A percentile compares a stretch with the other conserved stretches of the same genome.
Evolutionary conservation across 805 yeast species (phyloP).

Genomic region (Candida nonsorbophila): DNA sequence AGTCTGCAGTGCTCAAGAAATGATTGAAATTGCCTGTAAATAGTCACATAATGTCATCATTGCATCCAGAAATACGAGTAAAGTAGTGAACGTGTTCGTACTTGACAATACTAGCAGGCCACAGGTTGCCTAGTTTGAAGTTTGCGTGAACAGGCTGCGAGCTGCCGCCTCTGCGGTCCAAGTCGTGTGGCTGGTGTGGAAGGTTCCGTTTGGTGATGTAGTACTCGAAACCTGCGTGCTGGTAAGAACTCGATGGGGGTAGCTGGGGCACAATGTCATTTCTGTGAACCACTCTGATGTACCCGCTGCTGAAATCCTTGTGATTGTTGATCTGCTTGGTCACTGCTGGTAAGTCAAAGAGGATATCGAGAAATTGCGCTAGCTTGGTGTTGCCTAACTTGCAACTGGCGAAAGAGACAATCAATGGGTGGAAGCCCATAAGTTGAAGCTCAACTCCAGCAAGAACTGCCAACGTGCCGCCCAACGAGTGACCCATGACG

Average conservation of each 20-base stretch:
- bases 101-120: constrained; percentile 18
- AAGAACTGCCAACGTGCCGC: constrained; percentile 64
- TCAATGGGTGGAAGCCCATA: constrained; percentile 49
- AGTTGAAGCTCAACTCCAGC: constrained; percentile 58
- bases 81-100: constrained; percentile 29
- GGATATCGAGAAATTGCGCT: constrained; percentile 45
- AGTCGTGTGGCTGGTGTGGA: constrained; percentile 27
- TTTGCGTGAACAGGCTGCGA: not conserved
- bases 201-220: constrained; percentile 32
- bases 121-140: constrained; percentile 5
- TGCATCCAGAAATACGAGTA: constrained; percentile 25
- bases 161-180: constrained; percentile 9
- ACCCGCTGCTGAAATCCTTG: constrained; percentile 30
- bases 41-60: constrained; percentile 7
- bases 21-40: constrained; percentile 38
- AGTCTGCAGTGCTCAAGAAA: constrained; percentile 40
- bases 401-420: constrained; percentile 61
- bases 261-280: constrained; percentile 55
- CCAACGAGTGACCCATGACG: constrained; percentile 71
- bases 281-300: constrained; percentile 52
- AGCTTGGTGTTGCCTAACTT: constrained; percentile 53
- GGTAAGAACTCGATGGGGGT: constrained; percentile 45
- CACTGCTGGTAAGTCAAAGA: constrained; percentile 37
- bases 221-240: constrained; percentile 50
- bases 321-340: constrained; percentile 12